These are phyloP conservation scores for Cucurbita moschata DNA, from an alignment of 306 rosid species.

Conservation along the genomic window DNA sequence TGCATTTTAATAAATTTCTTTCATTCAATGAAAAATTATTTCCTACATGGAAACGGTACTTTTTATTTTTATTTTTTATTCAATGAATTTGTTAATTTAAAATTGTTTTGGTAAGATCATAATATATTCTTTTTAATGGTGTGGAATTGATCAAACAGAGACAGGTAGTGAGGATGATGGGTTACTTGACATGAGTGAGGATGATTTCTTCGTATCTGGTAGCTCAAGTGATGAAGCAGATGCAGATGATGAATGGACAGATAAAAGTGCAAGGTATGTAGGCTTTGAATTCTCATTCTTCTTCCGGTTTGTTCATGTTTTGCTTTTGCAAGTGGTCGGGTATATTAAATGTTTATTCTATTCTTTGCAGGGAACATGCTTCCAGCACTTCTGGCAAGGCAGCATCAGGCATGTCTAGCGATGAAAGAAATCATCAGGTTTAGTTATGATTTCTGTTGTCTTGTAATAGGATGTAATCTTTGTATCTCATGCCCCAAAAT, in stretches of 20 bases:
- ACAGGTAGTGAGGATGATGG: constrained; percentile 99
- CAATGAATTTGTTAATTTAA: neutral
- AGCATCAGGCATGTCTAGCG: constrained; percentile 95
- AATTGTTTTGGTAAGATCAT: neutral
- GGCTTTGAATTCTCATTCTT: neutral
- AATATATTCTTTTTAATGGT: neutral
- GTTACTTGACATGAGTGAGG: constrained; percentile 84
- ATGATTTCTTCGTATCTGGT: constrained; percentile 77
- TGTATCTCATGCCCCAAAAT: neutral
- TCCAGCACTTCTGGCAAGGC: constrained; percentile 98
- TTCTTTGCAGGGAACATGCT: constrained; percentile 77
- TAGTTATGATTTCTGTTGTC: constrained; percentile 6
- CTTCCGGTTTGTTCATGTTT: neutral
- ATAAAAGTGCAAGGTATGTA: constrained; percentile 69
- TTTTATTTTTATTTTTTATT: neutral
- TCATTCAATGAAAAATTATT: neutral
- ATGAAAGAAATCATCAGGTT: constrained; percentile 92
- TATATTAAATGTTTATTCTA: neutral
- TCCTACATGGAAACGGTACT: neutral
- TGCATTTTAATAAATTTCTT: neutral
- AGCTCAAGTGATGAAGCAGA: constrained; percentile 94
- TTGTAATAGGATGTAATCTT: neutral
- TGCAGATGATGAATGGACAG: constrained; percentile 99
- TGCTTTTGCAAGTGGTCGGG: neutral
- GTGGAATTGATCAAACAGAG: constrained; percentile 22